phyloP scores from a whole-genome alignment of 2,329 filamentous ascomycete genomes.

The Gnomoniopsis sp. region DNA sequence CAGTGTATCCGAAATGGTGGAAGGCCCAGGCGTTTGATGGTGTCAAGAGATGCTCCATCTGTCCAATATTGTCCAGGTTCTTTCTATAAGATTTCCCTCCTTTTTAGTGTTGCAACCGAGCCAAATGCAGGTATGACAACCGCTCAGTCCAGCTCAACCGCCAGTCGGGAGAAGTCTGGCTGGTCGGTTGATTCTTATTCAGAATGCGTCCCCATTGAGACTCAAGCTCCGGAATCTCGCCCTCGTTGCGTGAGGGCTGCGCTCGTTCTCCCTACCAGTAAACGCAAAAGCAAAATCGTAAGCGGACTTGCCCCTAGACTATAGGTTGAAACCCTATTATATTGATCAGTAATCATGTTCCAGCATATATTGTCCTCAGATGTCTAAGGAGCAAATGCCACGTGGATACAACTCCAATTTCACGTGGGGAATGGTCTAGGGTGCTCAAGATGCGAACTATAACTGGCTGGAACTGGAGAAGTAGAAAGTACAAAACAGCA shows the following conservation, averaged over 20 bases:
- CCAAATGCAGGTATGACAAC: background rate
- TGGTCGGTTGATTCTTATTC: background rate
- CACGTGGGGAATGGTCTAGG: too few species aligned
- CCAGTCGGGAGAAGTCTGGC: background rate
- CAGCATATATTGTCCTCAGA: too few species aligned
- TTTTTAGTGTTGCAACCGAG: background rate
- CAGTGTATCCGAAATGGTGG: background rate
- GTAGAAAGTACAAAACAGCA: too few species aligned
- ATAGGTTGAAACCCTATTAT: conserved; percentile 48
- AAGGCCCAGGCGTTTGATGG: background rate
- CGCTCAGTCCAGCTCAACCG: background rate
- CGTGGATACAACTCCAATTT: too few species aligned
- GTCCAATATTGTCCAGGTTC: background rate
- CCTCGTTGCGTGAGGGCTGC: conserved; percentile 1
- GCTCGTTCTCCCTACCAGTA: background rate
- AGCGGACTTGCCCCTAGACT: conserved; percentile 42
- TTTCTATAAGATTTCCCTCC: background rate
- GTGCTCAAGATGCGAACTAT: too few species aligned
- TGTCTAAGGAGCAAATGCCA: too few species aligned
- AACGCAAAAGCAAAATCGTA: conserved; percentile 6
- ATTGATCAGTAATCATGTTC: too few species aligned
- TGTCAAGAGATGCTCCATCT: background rate
- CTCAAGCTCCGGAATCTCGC: conserved; percentile 9
- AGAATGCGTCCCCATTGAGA: background rate
- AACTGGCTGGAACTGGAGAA: too few species aligned